A percentile compares a stretch with the other conserved stretches of the same genome.
phyloP scores from a whole-genome alignment of 768 basidiomycete species.

The Trametes sanguinea region DNA sequence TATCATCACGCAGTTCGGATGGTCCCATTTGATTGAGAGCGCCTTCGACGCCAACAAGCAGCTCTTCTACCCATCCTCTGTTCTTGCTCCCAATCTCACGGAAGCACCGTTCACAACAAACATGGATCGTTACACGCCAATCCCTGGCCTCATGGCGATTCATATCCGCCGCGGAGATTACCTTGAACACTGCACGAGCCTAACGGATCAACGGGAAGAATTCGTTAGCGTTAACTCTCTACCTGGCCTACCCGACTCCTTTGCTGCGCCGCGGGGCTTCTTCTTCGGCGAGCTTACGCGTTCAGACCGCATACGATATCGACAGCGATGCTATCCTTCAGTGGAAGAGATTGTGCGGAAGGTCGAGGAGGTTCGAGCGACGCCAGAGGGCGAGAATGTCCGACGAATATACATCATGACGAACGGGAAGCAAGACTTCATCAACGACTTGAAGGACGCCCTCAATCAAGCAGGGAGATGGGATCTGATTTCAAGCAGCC shows the following conservation, averaged over 20 bases:
- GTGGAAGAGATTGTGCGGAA: slow-evolving; percentile 42
- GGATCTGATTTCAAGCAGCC: slow-evolving; percentile 36
- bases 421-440: slow-evolving; percentile 44
- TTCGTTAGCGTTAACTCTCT: slow-evolving; percentile 48
- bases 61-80: slow-evolving; percentile 1
- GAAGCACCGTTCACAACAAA: slow-evolving; percentile 1
- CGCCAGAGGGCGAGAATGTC: slow-evolving; percentile 14
- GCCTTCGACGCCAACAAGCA: slow-evolving; percentile 33
- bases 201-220: slow-evolving; percentile 35
- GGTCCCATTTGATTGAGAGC: slow-evolving; percentile 52
- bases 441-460: slow-evolving; percentile 38
- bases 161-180: slow-evolving; percentile 57
- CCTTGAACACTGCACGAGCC: slow-evolving; percentile 41
- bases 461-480: slow-evolving; percentile 36
- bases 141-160: slow-evolving; percentile 47
- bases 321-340: slow-evolving; percentile 44
- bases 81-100: neutral
- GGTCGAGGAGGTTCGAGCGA: slow-evolving; percentile 36
- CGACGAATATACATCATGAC: slow-evolving; percentile 36
- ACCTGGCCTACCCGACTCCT: slow-evolving; percentile 41
- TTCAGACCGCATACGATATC: slow-evolving; percentile 28
- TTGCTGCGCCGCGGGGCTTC: slow-evolving; percentile 34
- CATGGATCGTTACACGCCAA: slow-evolving; percentile 24
- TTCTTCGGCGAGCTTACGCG: slow-evolving; percentile 19
- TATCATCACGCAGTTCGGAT: slow-evolving; percentile 47